Base-by-base conservation (phyloP, 2,329 filamentous ascomycete genomes). In the Trichophaea hybrida region DNA sequence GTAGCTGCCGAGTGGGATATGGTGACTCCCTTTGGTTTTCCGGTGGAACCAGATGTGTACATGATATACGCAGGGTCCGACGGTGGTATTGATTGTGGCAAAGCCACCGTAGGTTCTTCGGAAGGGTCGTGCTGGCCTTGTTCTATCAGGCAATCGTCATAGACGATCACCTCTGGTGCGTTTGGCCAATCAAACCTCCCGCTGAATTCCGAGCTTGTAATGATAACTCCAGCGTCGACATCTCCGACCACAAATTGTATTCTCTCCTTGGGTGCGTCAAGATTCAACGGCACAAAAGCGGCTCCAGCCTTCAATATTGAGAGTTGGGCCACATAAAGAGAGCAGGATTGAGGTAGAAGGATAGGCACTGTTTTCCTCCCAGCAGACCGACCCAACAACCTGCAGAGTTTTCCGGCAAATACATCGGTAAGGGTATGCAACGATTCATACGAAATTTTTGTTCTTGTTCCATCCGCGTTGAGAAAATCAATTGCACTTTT, bases 41-140 rank as follows among this genome's bases (percentile, higher is more conserved):
- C 90, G 0, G 89, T 95, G 4, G 88, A 94, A 2, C 89, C 89
- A 50, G 88, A 94, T 0, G 90, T 95, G 71, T 94, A 96, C 82
- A 95, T 89, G 61, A 95, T 80, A 74, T 96, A 96, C 31, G 90
- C 88, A 31, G 90, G 71, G 61, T 78, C 73, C 10, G 7, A 48
- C 1, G 60, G 56, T 4, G 54, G 33, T 4, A 65, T 63, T 24
- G 17, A 32, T 2, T 15, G 34, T 4, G 61, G 48, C 3, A 44
- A 49, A 38, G 62, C 60, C 24, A 54, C 43, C 15, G 34, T 13
- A 8, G 53, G 51, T 24, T 53, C 48, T 10, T 58, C 58, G 17
- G 37, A 4, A 10, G 40, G 12, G 32, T n/a, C 8, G n/a, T 12
- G 7, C n/a, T 6, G 17, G 24, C 4, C 54, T 15, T 10, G 4